Conservation (phyloP, 345 rosid genomes). For the Dimocarpus longan region DNA sequence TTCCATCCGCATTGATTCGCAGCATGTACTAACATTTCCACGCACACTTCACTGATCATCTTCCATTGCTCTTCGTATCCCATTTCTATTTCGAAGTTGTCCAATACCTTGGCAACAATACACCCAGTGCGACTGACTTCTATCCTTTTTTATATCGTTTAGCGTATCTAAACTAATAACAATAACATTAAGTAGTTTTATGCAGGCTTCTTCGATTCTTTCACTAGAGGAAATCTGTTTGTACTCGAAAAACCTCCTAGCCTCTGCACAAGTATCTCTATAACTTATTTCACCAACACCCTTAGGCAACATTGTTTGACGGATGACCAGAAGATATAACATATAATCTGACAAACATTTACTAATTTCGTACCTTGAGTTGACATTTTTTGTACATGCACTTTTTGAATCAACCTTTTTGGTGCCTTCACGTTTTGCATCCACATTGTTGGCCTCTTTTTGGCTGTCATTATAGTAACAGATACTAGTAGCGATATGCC, state of each 20-base stretch:
- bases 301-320: slow-evolving; percentile 14
- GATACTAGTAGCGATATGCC: slow-evolving; percentile 34
- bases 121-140: slow-evolving; percentile 13
- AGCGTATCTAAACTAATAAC: not conserved
- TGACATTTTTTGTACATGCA: rapidly evolving
- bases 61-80: not conserved
- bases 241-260: not conserved
- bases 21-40: slow-evolving; percentile 25
- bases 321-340: slow-evolving; percentile 18
- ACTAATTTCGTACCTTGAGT: not conserved
- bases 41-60: slow-evolving; percentile 19
- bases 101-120: not conserved
- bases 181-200: not conserved
- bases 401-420: not conserved
- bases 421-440: rapidly evolving
- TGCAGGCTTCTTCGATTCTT: not conserved
- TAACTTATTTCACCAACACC: slow-evolving; percentile 18
- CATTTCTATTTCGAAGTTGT: not conserved
- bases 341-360: slow-evolving; percentile 25
- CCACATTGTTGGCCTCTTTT: not conserved
- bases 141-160: not conserved
- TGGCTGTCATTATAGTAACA: not conserved
- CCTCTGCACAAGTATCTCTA: not conserved
- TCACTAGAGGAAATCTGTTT: not conserved
- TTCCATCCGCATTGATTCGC: slow-evolving; percentile 21